These are phyloP conservation scores for Euclidium syriacum DNA, from an alignment of 345 rosid genomes.

Conservation along the genomic window DNA sequence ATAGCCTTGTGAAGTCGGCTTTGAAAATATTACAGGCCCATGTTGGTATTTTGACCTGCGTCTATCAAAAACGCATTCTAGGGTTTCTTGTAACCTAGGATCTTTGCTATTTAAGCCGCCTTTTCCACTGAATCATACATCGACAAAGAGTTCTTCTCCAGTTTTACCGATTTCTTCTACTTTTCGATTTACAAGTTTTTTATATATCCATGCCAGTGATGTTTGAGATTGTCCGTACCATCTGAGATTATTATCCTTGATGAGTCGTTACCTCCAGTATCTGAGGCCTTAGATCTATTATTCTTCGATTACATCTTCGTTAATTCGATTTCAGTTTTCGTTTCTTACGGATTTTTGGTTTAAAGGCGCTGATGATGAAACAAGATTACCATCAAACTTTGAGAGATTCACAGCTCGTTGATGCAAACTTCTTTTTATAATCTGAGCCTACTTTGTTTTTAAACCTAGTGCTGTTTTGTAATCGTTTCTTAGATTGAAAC, in stretches of 20 bases:
- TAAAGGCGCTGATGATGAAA: slow-evolving; percentile 38
- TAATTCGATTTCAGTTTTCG: background rate
- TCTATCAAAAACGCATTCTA: background rate
- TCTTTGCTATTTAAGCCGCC: slow-evolving; percentile 6
- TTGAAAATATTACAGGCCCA: background rate
- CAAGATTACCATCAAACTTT: slow-evolving; percentile 56
- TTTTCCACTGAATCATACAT: background rate
- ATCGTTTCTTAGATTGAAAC: background rate
- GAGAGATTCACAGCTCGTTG: slow-evolving; percentile 38
- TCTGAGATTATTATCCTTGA: slow-evolving; percentile 41
- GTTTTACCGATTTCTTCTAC: background rate
- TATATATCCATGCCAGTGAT: slow-evolving; percentile 34
- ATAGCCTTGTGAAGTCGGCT: background rate
- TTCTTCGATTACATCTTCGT: background rate
- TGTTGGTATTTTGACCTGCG: background rate
- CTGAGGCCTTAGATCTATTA: slow-evolving; percentile 24
- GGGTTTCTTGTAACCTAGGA: slow-evolving; percentile 15
- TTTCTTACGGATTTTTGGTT: background rate
- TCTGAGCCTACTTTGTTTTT: slow-evolving; percentile 23
- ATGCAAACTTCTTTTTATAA: slow-evolving; percentile 25
- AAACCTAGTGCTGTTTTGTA: background rate
- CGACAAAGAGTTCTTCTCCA: background rate
- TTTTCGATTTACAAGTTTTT: background rate
- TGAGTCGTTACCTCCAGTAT: slow-evolving; percentile 1
- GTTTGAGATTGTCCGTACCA: slow-evolving; percentile 60